Conservation (phyloP, 305 asterid genomes). For the Euphrasia arctica region DNA sequence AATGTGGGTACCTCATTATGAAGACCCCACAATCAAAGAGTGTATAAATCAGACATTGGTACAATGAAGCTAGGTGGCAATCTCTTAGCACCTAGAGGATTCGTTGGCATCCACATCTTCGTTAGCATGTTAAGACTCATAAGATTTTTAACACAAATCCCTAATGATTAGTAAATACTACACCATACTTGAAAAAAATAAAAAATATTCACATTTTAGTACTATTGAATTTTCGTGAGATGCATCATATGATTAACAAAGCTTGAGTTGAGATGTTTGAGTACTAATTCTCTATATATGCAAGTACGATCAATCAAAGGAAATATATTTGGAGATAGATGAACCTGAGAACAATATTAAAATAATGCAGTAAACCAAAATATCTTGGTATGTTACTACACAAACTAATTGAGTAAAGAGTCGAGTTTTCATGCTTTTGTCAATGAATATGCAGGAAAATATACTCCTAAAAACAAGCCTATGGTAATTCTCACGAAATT, state of each 20-base stretch:
- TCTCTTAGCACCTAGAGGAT: slow-evolving; percentile 88
- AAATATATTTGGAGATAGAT: slow-evolving; percentile 46
- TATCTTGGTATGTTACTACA: slow-evolving; percentile 7
- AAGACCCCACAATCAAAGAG: slow-evolving; percentile 77
- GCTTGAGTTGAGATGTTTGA: slow-evolving; percentile 85
- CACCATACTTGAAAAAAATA: no score
- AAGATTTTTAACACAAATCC: no score
- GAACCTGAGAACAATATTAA: slow-evolving; percentile 34
- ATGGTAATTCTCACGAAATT: slow-evolving; percentile 64
- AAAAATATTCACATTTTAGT: slow-evolving; percentile 10
- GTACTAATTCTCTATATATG: slow-evolving; percentile 64
- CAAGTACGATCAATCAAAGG: slow-evolving; percentile 58
- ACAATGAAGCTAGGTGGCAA: slow-evolving; percentile 72
- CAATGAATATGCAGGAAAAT: slow-evolving; percentile 61
- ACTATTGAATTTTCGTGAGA: slow-evolving; percentile 36
- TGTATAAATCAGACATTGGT: slow-evolving; percentile 64
- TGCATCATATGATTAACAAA: slow-evolving; percentile 60
- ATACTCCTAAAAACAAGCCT: slow-evolving; percentile 83
- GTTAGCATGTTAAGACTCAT: no score
- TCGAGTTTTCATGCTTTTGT: slow-evolving; percentile 55
- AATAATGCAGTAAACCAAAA: slow-evolving; percentile 23
- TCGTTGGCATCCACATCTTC: slow-evolving; percentile 82
- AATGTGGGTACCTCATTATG: slow-evolving; percentile 66
- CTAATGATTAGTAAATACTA: no score
- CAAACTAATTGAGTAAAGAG: neutral